These are phyloP conservation scores for Sarocladiaceae sp. DNA, from an alignment of 2,329 filamentous ascomycete genomes.

Conservation along the genomic window DNA sequence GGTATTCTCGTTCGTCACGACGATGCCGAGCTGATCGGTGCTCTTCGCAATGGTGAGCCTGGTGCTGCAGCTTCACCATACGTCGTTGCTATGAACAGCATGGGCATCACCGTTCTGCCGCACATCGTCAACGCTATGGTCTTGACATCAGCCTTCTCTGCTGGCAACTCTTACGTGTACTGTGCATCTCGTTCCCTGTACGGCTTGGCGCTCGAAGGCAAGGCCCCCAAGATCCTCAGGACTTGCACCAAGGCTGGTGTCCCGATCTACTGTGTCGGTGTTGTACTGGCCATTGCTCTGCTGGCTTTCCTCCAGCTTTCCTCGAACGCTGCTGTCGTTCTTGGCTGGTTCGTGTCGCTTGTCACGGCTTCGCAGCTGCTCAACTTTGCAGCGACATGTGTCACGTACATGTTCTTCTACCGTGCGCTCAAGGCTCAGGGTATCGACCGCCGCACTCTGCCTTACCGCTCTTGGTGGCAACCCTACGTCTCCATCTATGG, in stretches of 20 bases:
- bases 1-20: conserved; percentile 70
- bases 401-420: conserved; percentile 69
- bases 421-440: conserved; percentile 67
- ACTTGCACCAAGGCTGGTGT: conserved; percentile 62
- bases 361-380: conserved; percentile 72
- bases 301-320: conserved; percentile 72
- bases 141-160: conserved; percentile 61
- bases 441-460: conserved; percentile 61
- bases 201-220: conserved; percentile 63
- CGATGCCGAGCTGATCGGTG: conserved; percentile 55
- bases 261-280: conserved; percentile 66
- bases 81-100: conserved; percentile 64
- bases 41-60: conserved; percentile 53
- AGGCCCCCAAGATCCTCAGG: conserved; percentile 57
- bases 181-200: conserved; percentile 66
- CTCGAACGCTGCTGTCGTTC: conserved; percentile 59
- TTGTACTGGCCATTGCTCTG: conserved; percentile 64
- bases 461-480: conserved; percentile 65
- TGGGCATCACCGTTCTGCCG: conserved; percentile 59
- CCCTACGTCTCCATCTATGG: conserved; percentile 69
- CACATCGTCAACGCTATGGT: conserved; percentile 72
- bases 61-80: conserved; percentile 67
- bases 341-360: conserved; percentile 67
- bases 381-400: conserved; percentile 65
- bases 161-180: conserved; percentile 62